These are phyloP conservation scores for Lachnellula arida DNA, from an alignment of 2,329 filamentous ascomycete species.

Conservation along the genomic window DNA sequence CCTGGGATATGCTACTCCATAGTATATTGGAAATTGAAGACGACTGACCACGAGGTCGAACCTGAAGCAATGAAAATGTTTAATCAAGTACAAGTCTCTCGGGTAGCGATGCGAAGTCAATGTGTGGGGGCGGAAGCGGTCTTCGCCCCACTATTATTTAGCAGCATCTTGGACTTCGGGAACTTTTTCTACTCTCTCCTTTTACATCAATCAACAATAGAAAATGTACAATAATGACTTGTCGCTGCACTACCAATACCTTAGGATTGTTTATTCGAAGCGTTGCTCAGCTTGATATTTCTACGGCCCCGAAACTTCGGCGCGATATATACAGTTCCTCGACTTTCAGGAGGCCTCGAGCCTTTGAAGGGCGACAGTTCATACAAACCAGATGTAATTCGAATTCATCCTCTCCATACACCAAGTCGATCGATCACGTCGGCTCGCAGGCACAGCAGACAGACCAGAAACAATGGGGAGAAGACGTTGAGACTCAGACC, in stretches of 20 bases:
- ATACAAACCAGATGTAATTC: slow-evolving; percentile 2
- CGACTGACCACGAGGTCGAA: too few species aligned
- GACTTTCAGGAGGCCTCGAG: neutral
- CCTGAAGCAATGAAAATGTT: too few species aligned
- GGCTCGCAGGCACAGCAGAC: neutral
- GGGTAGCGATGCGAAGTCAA: neutral
- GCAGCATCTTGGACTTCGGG: neutral
- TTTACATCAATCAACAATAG: neutral
- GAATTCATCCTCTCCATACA: neutral
- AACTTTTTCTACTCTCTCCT: neutral
- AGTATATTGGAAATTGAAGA: too few species aligned
- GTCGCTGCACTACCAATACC: slow-evolving; percentile 24
- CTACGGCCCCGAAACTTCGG: neutral
- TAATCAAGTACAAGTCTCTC: too few species aligned
- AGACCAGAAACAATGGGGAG: slow-evolving; percentile 5
- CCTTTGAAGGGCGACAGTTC: neutral
- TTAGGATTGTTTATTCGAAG: slow-evolving; percentile 29
- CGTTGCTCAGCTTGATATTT: slow-evolving; percentile 28
- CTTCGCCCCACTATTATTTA: neutral
- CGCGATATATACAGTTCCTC: neutral
- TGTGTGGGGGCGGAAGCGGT: neutral
- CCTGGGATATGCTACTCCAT: too few species aligned
- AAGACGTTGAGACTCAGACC: slow-evolving; percentile 1
- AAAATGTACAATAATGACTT: slow-evolving; percentile 25
- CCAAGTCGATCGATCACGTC: too few species aligned